Evolutionary conservation across 345 rosid species (phyloP), one percentile per base, ranked within the genome.

Genomic region (Cochlearia excelsa): DNA sequence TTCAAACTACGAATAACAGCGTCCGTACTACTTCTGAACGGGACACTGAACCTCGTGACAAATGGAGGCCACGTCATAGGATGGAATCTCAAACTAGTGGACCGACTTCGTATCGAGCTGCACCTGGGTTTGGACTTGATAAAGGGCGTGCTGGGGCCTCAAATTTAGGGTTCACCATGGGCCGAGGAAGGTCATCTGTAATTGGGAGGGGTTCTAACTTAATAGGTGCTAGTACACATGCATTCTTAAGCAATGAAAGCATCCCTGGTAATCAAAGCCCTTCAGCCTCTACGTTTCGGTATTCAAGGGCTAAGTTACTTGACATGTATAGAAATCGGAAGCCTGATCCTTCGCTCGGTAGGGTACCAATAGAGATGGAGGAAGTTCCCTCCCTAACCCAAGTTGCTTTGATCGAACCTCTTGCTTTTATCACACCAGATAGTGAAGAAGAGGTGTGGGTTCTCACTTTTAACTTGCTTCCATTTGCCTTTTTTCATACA

Each of bases 61-160:
- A 85, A 71, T 93, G 99, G 99, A 83, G 99, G 80, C 99, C 99
- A 51, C 86, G 93, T 30, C 94, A 86, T 71, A 78, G 88, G 69
- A 76, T 87, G 82, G 98, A 91, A 66, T 66, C 62, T 61, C 84
- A 83, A 72, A 68, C 83, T 46, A 73, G 76, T 59, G 81, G 78
- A 39, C 73, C 86, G 1, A 54, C 73, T 77, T 66, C 95, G 46
- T 75, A 76, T 50, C 86, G 91, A 0, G 77, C 85, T 76, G 91
- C 98, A 26, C 94, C 92, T 59, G 96, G 97, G 54, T 87, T 84
- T 85, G 93, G 94, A 30, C 74, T 55, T 2, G 90, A 82, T 54
- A 80, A 74, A 66, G 91, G 84, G 44, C 79, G 83, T 54, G 62
- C 61, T 7, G 95, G 85, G 68, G 81, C 87, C 39, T 76, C 87